A percentile compares a stretch with the other conserved stretches of the same genome.
Evolutionary conservation across 176 grass and related monocot genomes (phyloP).

Genomic region (Ampelocalamus luodianensis): DNA sequence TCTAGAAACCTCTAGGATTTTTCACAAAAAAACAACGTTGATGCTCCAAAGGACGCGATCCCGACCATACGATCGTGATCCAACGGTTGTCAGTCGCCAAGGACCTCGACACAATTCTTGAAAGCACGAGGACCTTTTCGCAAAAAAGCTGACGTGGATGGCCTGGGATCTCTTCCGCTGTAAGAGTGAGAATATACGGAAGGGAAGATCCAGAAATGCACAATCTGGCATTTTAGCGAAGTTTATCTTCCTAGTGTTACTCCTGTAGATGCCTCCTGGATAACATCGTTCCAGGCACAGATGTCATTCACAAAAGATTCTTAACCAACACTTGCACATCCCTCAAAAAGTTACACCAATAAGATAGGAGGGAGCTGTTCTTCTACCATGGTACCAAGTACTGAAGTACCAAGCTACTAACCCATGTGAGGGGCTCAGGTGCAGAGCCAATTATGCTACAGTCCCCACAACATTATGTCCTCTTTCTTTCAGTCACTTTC

Average conservation of each 20-base stretch:
- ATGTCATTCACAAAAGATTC: background rate
- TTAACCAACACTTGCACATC: background rate
- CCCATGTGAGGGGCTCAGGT: slow-evolving; percentile 11
- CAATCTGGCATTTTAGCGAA: background rate
- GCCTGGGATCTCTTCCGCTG: too few relatives aligned
- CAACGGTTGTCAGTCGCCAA: too few relatives aligned
- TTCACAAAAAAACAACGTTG: too few relatives aligned
- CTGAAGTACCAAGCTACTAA: background rate
- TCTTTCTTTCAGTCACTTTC: slow-evolving; percentile 15
- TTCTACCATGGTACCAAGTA: slow-evolving; percentile 5
- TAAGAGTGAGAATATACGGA: background rate
- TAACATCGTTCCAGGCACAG: background rate
- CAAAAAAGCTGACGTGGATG: too few relatives aligned
- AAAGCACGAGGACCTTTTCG: too few relatives aligned
- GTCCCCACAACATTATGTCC: slow-evolving; percentile 22
- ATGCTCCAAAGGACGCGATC: too few relatives aligned
- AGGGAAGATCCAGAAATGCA: background rate
- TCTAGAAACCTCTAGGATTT: too few relatives aligned
- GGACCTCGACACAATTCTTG: too few relatives aligned
- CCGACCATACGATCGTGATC: too few relatives aligned
- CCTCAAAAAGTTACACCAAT: slow-evolving; percentile 3
- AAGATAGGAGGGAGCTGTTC: slow-evolving; percentile 19
- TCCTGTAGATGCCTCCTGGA: background rate
- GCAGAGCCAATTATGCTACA: slow-evolving; percentile 36
- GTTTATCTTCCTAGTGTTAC: too few relatives aligned